Evolutionary conservation across 768 basidiomycete species (phyloP).

Genomic region (Tulasnella sp.): DNA sequence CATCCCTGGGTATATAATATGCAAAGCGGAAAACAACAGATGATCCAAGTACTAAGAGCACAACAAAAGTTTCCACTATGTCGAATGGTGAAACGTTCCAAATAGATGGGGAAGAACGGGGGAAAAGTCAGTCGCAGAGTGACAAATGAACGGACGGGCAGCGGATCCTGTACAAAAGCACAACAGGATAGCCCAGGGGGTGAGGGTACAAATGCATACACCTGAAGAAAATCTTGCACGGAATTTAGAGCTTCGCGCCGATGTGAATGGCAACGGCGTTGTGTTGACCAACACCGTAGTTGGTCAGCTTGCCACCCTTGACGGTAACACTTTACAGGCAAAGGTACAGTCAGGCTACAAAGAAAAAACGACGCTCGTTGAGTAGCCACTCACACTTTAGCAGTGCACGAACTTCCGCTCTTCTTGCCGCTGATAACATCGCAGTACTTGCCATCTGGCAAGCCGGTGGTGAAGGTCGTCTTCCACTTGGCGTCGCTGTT

Average conservation of each 20-base stretch:
- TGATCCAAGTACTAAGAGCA: neutral
- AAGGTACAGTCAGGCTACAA: too few relatives aligned
- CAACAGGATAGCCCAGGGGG: neutral
- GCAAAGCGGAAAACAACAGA: neutral
- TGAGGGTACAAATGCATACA: neutral
- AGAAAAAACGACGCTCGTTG: too few relatives aligned
- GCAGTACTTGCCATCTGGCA: slow-evolving; percentile 60
- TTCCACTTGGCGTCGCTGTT: slow-evolving; percentile 58
- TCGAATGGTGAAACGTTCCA: neutral
- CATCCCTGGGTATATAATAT: neutral
- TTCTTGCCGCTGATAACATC: slow-evolving; percentile 55
- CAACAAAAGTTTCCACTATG: neutral
- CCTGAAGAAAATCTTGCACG: neutral
- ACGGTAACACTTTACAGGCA: slow-evolving; percentile 46
- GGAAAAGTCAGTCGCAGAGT: too few relatives aligned
- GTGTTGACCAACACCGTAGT: slow-evolving; percentile 49
- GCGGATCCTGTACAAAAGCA: neutral
- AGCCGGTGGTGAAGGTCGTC: slow-evolving; percentile 53
- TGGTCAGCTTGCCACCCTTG: slow-evolving; percentile 45
- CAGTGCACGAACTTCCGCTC: slow-evolving; percentile 48
- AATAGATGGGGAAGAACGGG: neutral
- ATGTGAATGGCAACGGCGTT: slow-evolving; percentile 42
- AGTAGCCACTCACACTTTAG: slow-evolving; percentile 42
- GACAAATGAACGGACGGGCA: too few relatives aligned
- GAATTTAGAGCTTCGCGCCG: slow-evolving; percentile 27